Evolutionary conservation across 164 flowering plant genomes (phyloP), one percentile per base, ranked within the genome.

Genomic region (Warburgia ugandensis): DNA sequence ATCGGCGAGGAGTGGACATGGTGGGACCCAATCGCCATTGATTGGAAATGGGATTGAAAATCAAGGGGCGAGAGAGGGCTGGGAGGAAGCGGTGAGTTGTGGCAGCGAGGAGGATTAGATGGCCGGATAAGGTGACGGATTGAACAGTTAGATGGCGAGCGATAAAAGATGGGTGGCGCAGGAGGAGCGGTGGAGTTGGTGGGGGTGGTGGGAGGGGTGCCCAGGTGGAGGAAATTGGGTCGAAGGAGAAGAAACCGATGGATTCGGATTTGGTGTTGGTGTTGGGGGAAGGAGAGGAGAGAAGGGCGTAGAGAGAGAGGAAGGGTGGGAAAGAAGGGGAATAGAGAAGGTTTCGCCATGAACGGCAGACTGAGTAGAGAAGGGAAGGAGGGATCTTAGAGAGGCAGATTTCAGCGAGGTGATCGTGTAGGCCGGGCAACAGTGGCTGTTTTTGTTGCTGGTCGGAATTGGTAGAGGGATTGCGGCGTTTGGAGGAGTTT

Each of bases 311-410:
- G 13, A 89, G 54, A 22, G 87, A 79, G 37, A 73, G 75, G 35
- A 75, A 81, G 19, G 95, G 81, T 19, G 90, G 87, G 56, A 78
- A 81, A 30, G 73, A 60, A 1, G 85, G 67, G 4, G 90, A 76
- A 56, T 80, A 81, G 52, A 86, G 29, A 28, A 81, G 70, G 26
- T 68, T 66, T 1, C 92, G 79, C 92, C 97, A 89, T 1, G 87
- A 69, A 38, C 29, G 68, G 68, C 76, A 76, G 12, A 85, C 79
- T 23, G 78, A 58, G 80, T 40, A 73, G 43, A 85, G 75, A 5
- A 68, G 44, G 1, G 76, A 45, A 1, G 94, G 83, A 3, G 58
- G 71, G 16, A 85, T 62, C 0, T 11, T 69, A 16, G 71, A 62
- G 36, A 88, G 83, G 64, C 78, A 74, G 46, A 74, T 41, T 2